These are phyloP conservation scores for Saccharomycopsis selenospora DNA, from an alignment of 805 yeast genomes.

Conservation along the genomic window DNA sequence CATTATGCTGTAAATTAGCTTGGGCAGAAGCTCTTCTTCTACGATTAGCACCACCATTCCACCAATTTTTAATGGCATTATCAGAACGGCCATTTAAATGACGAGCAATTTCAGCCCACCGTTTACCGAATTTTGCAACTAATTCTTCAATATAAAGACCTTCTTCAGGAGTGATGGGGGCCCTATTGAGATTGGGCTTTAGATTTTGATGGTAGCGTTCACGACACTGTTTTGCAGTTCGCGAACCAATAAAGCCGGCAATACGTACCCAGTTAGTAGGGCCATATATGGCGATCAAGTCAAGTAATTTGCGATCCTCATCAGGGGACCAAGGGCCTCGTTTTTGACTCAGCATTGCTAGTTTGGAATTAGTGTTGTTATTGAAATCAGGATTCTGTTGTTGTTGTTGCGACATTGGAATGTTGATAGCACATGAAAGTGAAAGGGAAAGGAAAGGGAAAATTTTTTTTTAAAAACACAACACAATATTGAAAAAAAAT, in stretches of 20 bases:
- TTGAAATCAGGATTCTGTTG: too few relatives aligned
- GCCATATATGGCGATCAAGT: constrained; percentile 61
- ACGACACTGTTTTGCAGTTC: constrained; percentile 88
- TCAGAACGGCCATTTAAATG: constrained; percentile 84
- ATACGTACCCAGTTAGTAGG: constrained; percentile 88
- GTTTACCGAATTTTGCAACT: constrained; percentile 72
- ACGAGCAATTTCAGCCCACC: constrained; percentile 91
- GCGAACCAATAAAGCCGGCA: constrained; percentile 59
- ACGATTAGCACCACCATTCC: constrained; percentile 91
- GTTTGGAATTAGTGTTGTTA: too few relatives aligned
- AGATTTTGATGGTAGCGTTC: constrained; percentile 89
- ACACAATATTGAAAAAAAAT: too few relatives aligned
- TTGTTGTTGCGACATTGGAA: too few relatives aligned
- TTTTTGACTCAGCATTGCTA: constrained; percentile 10
- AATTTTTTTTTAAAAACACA: too few relatives aligned
- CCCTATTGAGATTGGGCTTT: constrained; percentile 73
- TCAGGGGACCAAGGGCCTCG: constrained; percentile 85
- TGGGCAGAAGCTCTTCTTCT: constrained; percentile 49
- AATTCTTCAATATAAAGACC: constrained; percentile 74
- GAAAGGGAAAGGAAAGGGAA: too few relatives aligned
- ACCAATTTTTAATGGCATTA: constrained; percentile 90
- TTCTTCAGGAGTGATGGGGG: constrained; percentile 80
- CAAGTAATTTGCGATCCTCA: constrained; percentile 69
- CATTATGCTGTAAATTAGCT: constrained; percentile 22
- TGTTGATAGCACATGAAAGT: too few relatives aligned